Evolutionary conservation across 495 filamentous ascomycete species (phyloP), one percentile per base, ranked within the genome.

Genomic region (Cenococcum geophilum): DNA sequence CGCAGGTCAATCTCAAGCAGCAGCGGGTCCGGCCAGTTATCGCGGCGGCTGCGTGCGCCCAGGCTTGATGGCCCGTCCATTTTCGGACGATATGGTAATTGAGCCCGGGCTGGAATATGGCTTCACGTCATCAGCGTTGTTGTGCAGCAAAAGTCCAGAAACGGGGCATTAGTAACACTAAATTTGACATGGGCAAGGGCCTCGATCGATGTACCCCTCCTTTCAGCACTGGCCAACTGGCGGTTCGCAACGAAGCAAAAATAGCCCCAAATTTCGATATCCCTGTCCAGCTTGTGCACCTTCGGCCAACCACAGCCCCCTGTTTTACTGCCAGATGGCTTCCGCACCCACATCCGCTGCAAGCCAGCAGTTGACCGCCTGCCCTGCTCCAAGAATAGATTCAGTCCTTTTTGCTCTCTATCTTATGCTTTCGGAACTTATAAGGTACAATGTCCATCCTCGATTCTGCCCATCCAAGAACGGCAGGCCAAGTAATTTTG

Each of bases 401-500:
- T 42, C 42, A 52, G 62, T 56, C 40, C 59, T 55, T 73, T 75
- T 72, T 64, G 60, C 62, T 54, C 43, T 62, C 63, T 68, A 54
- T 70, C 60, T 62, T 47, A 63, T 57, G n/a, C 37, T 60, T 68
- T 63, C 56, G 64, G 69, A 51, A 65, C 66, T 69, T 73, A 73
- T 75, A 75, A 74, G 73, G 70, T 71, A 73, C 66, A 53, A 65
- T 67, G 55, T 50, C 56, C 56, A 49, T 55, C 57, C 48, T 57
- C 53, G 34, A 58, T 45, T 57, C 53, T 64, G 25, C 58, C 52
- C 42, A 10, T 51, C 62, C 50, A 68, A 48, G 58, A 54, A 22
- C 60, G 63, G 62, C 58, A 64, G 65, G 67, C 64, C 67, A 63
- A 63, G 63, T 72, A 74, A 74, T 74, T 32, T 75, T 75, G 66